Base-by-base conservation (phyloP, 768 basidiomycete species). In the Mycena amicta region DNA sequence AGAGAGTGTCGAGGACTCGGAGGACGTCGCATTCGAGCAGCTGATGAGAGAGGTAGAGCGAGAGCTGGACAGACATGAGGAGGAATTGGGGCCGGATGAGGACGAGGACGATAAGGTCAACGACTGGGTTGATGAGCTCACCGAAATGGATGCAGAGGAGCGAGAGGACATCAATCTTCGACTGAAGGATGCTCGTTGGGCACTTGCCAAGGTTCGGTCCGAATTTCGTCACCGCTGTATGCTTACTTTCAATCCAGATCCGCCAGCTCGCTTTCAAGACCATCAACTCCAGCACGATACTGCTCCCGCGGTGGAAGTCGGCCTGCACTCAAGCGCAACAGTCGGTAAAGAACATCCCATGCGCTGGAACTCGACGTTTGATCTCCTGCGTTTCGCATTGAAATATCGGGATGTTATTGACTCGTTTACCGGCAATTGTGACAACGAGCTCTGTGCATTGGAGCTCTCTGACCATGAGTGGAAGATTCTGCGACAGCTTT, bases 251-350 rank as follows among this genome's bases (percentile, higher is more conserved):
- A 37, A 18, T 37, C 33, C 33, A 68, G 68, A 57, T 70, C 30
- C 52, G 41, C 1, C 67, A 63, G 26, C 25, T 67, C 3, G 20
- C 61, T 1, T 67, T 41, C 30, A 61, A 63, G 12, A 57, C 68
- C 2, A 64, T 71, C 15, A n/a, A 68, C 37, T 72, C 60, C 0
- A 59, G 66, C 1, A 65, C 62, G 0, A 15, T 59, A 1, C 57
- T 69, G 0, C 57, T 67, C 1, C 70, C 66, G 0, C 39, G 37
- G 0, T 73, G 71, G 68, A 37, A 37, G 18, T 8, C 33, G 8
- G 33, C 33, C 33, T 8, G 8, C 18, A 18, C 33, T 8, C 11
- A 8, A 37, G 18, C 8, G 33, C 8, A 37, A 37, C 33, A 8
- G 33, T 37, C 33, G 33, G 33, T 37, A 18, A 8, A 18, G 11